A percentile compares a stretch with the other conserved stretches of the same genome.
Evolutionary conservation across 1,139 yeast genomes (phyloP).

Genomic region (Arxiozyma bovina): DNA sequence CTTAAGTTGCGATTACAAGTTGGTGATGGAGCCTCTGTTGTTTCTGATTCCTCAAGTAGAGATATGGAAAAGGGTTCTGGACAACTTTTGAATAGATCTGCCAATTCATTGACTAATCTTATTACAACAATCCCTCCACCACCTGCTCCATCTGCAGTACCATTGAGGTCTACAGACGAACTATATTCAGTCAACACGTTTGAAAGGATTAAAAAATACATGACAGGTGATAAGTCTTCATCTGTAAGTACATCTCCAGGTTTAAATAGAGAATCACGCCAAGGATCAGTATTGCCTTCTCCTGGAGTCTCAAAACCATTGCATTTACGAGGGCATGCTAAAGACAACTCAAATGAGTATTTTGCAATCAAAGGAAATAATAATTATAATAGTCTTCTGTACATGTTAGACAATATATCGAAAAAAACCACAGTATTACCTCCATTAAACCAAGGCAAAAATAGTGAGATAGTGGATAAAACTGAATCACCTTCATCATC

Average conservation of each 20-base stretch:
- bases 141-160: background rate
- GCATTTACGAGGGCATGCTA: background rate
- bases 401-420: background rate
- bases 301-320: background rate
- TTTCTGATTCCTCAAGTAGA: background rate
- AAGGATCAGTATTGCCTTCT: background rate
- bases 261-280: background rate
- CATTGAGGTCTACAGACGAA: background rate
- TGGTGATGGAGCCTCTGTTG: background rate
- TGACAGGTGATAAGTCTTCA: background rate
- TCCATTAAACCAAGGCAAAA: background rate
- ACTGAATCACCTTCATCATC: background rate
- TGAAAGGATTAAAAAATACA: conserved; percentile 1
- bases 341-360: background rate
- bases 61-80: background rate
- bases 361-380: background rate
- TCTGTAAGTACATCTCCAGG: background rate
- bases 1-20: background rate
- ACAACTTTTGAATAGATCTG: background rate
- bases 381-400: background rate
- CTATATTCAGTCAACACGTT: background rate
- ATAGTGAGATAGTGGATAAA: background rate
- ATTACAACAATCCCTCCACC: background rate
- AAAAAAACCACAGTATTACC: background rate
- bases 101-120: background rate